These are phyloP conservation scores for Colletotrichum paranaense DNA, from an alignment of 2,329 filamentous ascomycete species.

Conservation along the genomic window DNA sequence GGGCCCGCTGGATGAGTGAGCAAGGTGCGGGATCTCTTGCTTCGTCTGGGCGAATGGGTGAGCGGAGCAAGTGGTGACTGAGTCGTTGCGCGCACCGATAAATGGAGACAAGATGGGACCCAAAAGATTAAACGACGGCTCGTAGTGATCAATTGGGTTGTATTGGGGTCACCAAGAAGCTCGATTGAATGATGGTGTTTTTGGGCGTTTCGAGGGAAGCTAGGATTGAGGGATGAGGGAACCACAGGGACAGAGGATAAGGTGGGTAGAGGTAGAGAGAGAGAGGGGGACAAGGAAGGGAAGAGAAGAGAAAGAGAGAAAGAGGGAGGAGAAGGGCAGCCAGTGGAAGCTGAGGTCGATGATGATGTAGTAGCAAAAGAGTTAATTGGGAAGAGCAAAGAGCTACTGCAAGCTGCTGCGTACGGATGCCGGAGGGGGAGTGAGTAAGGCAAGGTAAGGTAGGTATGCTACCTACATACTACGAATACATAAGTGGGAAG, in stretches of 20 bases:
- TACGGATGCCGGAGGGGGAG: neutral
- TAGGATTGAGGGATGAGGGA: neutral
- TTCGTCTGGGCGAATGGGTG: slow-evolving; percentile 19
- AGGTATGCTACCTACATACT: neutral
- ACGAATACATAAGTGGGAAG: neutral
- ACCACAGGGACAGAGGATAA: neutral
- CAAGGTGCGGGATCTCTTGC: slow-evolving; percentile 2
- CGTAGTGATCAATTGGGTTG: slow-evolving; percentile 27
- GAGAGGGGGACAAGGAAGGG: slow-evolving; percentile 3
- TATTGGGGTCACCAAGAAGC: slow-evolving; percentile 22
- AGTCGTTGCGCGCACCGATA: slow-evolving; percentile 32
- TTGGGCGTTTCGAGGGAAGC: neutral
- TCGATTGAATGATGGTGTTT: neutral
- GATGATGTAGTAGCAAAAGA: slow-evolving; percentile 29
- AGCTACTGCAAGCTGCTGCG: slow-evolving; percentile 5
- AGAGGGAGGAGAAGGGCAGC: slow-evolving; percentile 1
- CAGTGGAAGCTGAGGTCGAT: slow-evolving; percentile 23
- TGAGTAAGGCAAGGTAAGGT: neutral
- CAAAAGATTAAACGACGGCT: slow-evolving; percentile 31
- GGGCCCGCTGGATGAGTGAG: slow-evolving; percentile 5
- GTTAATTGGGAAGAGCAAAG: neutral
- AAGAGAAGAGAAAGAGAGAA: neutral
- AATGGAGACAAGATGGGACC: slow-evolving; percentile 31
- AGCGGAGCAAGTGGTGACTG: slow-evolving; percentile 27
- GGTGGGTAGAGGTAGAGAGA: neutral